Conservation (phyloP, 805 yeast genomes). For the Zygoascus flipseniorum region DNA sequence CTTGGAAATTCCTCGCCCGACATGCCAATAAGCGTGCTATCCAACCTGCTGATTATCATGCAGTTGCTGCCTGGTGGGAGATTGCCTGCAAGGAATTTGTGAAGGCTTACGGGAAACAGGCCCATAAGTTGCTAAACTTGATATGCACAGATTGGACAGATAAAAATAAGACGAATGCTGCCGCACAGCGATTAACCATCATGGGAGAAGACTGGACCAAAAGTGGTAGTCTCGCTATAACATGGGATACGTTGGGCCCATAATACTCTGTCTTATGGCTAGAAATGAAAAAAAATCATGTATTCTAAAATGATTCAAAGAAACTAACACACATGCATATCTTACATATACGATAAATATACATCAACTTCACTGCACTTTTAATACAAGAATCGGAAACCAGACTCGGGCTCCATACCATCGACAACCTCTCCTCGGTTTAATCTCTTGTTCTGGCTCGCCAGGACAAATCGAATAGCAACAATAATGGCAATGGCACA, state of each 20-base stretch:
- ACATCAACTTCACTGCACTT: neutral
- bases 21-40: slow-evolving; percentile 45
- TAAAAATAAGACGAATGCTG: slow-evolving; percentile 49
- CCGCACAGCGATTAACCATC: slow-evolving; percentile 68
- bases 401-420: slow-evolving; percentile 22
- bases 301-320: too few relatives aligned
- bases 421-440: slow-evolving; percentile 20
- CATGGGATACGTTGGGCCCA: slow-evolving; percentile 11
- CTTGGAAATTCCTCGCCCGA: slow-evolving; percentile 73
- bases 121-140: slow-evolving; percentile 45
- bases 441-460: slow-evolving; percentile 16
- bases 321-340: too few relatives aligned
- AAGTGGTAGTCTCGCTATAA: slow-evolving; percentile 33
- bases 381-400: slow-evolving; percentile 18
- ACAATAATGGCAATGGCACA: slow-evolving; percentile 11
- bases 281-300: too few relatives aligned
- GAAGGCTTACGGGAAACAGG: slow-evolving; percentile 60
- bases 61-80: slow-evolving; percentile 89
- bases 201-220: slow-evolving; percentile 72
- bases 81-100: slow-evolving; percentile 53
- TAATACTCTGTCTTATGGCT: neutral
- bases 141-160: slow-evolving; percentile 46
- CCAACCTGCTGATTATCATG: slow-evolving; percentile 59
- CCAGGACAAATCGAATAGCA: slow-evolving; percentile 10
- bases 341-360: neutral